Conservation (phyloP, 768 basidiomycete species). For the Phlebiopsis flavidoalba region DNA sequence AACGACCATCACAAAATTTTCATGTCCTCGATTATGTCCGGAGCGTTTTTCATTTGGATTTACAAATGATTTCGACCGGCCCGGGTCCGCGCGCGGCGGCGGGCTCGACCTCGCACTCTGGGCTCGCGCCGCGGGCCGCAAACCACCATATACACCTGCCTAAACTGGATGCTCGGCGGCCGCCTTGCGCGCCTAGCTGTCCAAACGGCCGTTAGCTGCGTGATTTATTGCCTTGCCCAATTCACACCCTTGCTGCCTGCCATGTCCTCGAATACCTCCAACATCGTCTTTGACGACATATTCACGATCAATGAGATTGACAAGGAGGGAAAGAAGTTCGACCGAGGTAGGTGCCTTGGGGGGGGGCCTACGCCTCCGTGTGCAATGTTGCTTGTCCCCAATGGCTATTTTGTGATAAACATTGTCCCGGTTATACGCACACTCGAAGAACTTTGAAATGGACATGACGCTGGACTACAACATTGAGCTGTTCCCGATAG, state of each 20-base stretch:
- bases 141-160: not conserved
- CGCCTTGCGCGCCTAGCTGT: not conserved
- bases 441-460: constrained; percentile 91
- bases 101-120: no score
- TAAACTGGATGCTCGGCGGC: not conserved
- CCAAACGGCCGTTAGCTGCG: no score
- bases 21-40: not conserved
- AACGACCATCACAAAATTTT: not conserved
- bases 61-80: not conserved
- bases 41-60: not conserved
- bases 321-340: constrained; percentile 95
- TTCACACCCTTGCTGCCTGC: not conserved
- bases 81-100: not conserved
- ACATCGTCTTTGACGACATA: constrained; percentile 89
- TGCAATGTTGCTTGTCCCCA: not conserved
- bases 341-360: constrained; percentile 79
- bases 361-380: not conserved
- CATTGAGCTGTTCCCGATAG: constrained; percentile 80
- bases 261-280: constrained; percentile 42
- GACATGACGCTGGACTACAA: constrained; percentile 92
- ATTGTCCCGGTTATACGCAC: constrained; percentile 91
- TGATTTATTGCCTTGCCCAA: no score
- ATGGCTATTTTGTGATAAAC: constrained; percentile 5
- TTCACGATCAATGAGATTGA: constrained; percentile 83
- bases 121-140: no score